Evolutionary conservation across 1,284 basidiomycete species (phyloP), one percentile per base, ranked within the genome.

Genomic region (Ceratobasidium sp.): DNA sequence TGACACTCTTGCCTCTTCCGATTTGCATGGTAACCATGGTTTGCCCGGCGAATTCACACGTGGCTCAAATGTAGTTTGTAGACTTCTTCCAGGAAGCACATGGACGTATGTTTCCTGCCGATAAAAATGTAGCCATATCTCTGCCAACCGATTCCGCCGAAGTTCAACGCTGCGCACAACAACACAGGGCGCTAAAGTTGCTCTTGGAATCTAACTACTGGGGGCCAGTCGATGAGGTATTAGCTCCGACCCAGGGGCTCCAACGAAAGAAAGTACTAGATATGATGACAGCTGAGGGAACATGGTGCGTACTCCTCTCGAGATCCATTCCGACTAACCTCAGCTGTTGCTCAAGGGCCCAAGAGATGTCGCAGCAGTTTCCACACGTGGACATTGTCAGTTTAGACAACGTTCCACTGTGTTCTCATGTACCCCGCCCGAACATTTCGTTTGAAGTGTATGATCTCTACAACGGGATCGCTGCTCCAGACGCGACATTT

Each of bases 401-500:
- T 23, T 16, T 70, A 10, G 68, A 70, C 35, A 70, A 54, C 23
- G 18, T 54, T 57, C 68, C 68, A 3, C 35, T 70, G 8, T 35
- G 38, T 30, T 2, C 68, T 33, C 54, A 70, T 46, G 20, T 59
- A 3, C 68, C 68, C 16, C 50, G 52, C 8, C 35, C 68, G 23
- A 70, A 70, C 54, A 35, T 70, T 30, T 35, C n/a, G 14, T 70
- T 70, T 20, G 68, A 70, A 23, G 68, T 70, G 35, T 70, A 70
- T 27, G 68, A 70, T 52, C 38, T 70, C 30, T 57, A 55, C n/a
- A 59, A 55, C n/a, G 68, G 68, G 16, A 44, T 69, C 18, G 30
- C 23, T 10, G 50, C 38, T 10, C 38, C 52, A 10, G 54, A 70
- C 23, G 38, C 12, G 20, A 54, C 54, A 10, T 68, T 71, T 44